These are phyloP conservation scores for Sordaria brevicollis DNA, from an alignment of 495 filamentous ascomycete species.

Conservation along the genomic window DNA sequence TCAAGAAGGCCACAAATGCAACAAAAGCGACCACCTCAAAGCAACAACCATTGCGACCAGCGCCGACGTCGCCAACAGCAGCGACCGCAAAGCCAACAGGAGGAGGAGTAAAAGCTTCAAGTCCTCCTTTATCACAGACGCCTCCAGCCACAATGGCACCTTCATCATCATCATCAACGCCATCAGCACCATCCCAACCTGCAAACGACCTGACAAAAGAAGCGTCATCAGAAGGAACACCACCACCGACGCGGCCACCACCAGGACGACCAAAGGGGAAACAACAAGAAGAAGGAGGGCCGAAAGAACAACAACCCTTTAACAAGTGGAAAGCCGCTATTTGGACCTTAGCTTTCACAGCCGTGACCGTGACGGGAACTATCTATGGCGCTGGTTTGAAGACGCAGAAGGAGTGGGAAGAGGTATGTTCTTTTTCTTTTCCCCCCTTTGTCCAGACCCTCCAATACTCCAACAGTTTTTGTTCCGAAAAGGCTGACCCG, in stretches of 20 bases:
- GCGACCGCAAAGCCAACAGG: not conserved
- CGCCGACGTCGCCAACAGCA: not conserved
- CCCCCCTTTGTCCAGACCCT: not conserved
- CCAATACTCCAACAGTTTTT: not conserved
- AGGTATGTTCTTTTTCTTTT: slow-evolving; percentile 10
- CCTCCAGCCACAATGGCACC: not conserved
- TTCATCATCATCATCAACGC: not conserved
- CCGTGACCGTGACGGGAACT: slow-evolving; percentile 37
- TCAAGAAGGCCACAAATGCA: not conserved
- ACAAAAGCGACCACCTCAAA: not conserved
- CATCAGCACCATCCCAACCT: not conserved
- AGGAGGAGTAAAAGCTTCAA: not conserved
- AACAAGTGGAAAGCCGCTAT: slow-evolving; percentile 20
- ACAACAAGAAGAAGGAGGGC: not conserved
- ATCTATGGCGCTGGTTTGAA: slow-evolving; percentile 52
- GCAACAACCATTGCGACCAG: not conserved
- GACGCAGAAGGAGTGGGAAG: slow-evolving; percentile 32
- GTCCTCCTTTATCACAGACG: not conserved
- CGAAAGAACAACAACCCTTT: slow-evolving; percentile 3
- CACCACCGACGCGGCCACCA: not conserved
- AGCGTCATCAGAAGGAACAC: not conserved
- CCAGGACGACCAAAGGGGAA: not conserved
- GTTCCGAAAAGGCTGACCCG: too few species aligned
- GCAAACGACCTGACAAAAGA: not conserved
- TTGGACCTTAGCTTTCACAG: slow-evolving; percentile 38